Evolutionary conservation across 2,329 filamentous ascomycete species (phyloP).

Genomic region (Hypoxylon sp.): DNA sequence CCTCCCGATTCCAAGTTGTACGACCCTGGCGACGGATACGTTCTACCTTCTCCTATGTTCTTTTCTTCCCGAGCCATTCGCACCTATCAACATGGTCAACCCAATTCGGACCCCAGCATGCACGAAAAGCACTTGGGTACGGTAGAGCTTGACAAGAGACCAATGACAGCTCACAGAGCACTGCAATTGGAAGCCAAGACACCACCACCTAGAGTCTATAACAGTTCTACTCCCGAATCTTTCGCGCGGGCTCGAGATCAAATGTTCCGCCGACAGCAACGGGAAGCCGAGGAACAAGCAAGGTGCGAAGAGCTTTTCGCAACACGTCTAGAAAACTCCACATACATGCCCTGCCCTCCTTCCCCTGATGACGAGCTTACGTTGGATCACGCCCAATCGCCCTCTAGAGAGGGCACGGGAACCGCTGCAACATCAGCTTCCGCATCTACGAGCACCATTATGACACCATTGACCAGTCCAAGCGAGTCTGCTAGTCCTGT

Average conservation of each 20-base stretch:
- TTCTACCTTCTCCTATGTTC: slow-evolving; percentile 54
- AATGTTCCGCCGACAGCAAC: slow-evolving; percentile 50
- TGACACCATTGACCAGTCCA: slow-evolving; percentile 66
- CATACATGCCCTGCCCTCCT: slow-evolving; percentile 55
- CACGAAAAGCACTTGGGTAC: slow-evolving; percentile 52
- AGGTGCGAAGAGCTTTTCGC: slow-evolving; percentile 46
- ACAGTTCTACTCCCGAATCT: slow-evolving; percentile 56
- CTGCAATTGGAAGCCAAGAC: slow-evolving; percentile 55
- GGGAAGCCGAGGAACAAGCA: slow-evolving; percentile 51
- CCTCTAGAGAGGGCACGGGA: slow-evolving; percentile 56
- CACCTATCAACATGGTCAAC: slow-evolving; percentile 58
- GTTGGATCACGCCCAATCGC: slow-evolving; percentile 47
- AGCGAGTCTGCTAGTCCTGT: slow-evolving; percentile 65
- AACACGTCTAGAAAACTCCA: slow-evolving; percentile 42
- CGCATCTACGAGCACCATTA: slow-evolving; percentile 61
- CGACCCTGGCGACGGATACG: slow-evolving; percentile 42
- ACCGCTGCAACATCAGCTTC: slow-evolving; percentile 65
- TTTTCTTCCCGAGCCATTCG: slow-evolving; percentile 55
- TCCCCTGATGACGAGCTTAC: slow-evolving; percentile 60
- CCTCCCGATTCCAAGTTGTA: slow-evolving; percentile 56
- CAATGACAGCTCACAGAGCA: slow-evolving; percentile 61
- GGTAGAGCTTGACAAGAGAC: slow-evolving; percentile 58
- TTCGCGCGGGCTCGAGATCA: slow-evolving; percentile 54
- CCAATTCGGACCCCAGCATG: slow-evolving; percentile 60
- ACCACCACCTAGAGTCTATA: slow-evolving; percentile 52